Evolutionary conservation across 2,329 filamentous ascomycete genomes (phyloP).

Genomic region (Trichocomaceae sp.): DNA sequence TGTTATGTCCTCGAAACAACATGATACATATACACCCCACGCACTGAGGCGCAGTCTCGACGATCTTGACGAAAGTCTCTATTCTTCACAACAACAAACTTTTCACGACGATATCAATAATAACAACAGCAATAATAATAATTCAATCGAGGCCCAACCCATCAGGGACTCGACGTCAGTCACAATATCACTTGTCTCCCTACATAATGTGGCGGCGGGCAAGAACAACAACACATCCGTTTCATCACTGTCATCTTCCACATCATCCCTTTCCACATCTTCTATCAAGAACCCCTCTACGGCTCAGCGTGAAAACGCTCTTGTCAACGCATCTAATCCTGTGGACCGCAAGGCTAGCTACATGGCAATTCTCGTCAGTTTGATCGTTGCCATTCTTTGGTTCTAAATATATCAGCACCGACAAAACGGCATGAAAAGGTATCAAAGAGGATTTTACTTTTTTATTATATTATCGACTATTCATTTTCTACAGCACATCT

Average conservation of each 20-base stretch:
- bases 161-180: background rate
- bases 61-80: background rate
- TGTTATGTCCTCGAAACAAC: background rate
- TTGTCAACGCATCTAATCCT: conserved; percentile 6
- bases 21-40: background rate
- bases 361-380: conserved; percentile 12
- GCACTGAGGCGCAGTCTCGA: background rate
- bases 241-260: background rate
- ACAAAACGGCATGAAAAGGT: background rate
- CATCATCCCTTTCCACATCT: background rate
- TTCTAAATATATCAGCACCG: background rate
- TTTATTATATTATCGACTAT: too few species aligned
- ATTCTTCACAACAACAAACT: background rate
- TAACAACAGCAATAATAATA: conserved; percentile 1
- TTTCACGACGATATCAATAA: background rate
- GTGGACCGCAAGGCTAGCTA: conserved; percentile 11
- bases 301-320: background rate
- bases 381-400: conserved; percentile 13
- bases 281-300: background rate
- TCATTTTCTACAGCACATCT: background rate
- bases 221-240: background rate
- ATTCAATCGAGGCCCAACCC: background rate
- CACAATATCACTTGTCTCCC: conserved; percentile 3
- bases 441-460: too few species aligned
- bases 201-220: background rate